Base-by-base conservation (phyloP, 176 grass and related monocot species). In the Zoysia pacifica region DNA sequence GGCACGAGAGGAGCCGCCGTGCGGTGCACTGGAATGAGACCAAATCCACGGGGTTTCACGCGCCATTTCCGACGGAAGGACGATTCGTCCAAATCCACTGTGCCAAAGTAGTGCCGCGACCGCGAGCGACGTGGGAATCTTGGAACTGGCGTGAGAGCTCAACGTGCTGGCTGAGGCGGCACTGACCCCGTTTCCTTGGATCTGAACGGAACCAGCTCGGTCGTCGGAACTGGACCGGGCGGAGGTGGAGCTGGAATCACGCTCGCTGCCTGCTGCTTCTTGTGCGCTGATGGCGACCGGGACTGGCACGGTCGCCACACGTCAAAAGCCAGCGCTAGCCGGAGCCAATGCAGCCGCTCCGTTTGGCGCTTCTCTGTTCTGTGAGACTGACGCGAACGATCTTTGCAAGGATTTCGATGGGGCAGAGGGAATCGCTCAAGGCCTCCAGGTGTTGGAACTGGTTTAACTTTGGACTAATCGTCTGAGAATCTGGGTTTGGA, bases 21-120 rank as follows among this genome's bases (percentile, higher is more conserved):
- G 72, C 72, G 37, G 65, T 35, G 77, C 69, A 64, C 65, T 74
- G 58, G 3, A 45, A 15, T 48, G 76, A 48, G 85, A 86, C 85
- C 54, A 54, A 7, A 86, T 86, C 84, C 4, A 62, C 62, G 70
- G 70, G 53, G 28, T 2, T 38, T 11, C 19, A 37, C 18, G 40
- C 7, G 54, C 4, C 28, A 28, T 28, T 40, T 42, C 4, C 38
- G 40, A 60, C 8, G 47, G 10, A 39, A 10, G 42, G 49, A 28
- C 41, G 38, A 38, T 43, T 37, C 41, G 64, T 62, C 71, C 73
- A 0, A 38, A 48, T 59, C 53, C 65, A 43, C 63, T 20, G 78
- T 9, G 65, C 47, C 37, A 2, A 14, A 40, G 1, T 12, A 11
- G 2, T 15, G 5, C 37, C 18, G 39, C 2, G 28, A 28, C 28